Evolutionary conservation across 345 rosid genomes (phyloP).

Genomic region (Gynandropsis gynandra): DNA sequence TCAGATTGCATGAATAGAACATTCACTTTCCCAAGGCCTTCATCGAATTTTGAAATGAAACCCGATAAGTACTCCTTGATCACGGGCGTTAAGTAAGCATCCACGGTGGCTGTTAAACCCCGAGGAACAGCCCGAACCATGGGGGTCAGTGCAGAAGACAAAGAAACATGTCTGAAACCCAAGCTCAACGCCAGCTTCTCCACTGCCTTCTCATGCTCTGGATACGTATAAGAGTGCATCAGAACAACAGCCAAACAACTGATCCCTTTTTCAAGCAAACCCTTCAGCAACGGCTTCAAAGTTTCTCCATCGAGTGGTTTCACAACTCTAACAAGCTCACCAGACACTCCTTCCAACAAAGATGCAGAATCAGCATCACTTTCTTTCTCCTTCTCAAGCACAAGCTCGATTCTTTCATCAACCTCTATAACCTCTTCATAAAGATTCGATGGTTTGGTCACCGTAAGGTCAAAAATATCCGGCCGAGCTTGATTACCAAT

Average conservation of each 20-base stretch:
- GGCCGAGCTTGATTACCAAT: slow-evolving; percentile 97
- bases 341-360: slow-evolving; percentile 63
- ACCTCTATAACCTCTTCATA: slow-evolving; percentile 83
- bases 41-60: slow-evolving; percentile 80
- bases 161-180: slow-evolving; percentile 89
- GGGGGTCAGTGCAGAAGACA: slow-evolving; percentile 88
- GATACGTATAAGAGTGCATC: slow-evolving; percentile 90
- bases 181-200: slow-evolving; percentile 64
- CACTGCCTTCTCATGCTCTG: slow-evolving; percentile 74
- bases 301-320: slow-evolving; percentile 57
- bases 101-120: slow-evolving; percentile 91
- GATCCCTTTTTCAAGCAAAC: slow-evolving; percentile 68
- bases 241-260: slow-evolving; percentile 85
- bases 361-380: slow-evolving; percentile 16
- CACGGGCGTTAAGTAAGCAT: slow-evolving; percentile 91
- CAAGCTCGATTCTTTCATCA: slow-evolving; percentile 88
- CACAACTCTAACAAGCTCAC: slow-evolving; percentile 74
- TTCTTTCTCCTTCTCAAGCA: slow-evolving; percentile 33
- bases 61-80: slow-evolving; percentile 87
- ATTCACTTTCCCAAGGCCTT: slow-evolving; percentile 64
- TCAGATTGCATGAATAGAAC: slow-evolving; percentile 96
- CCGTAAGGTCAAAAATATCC: slow-evolving; percentile 76
- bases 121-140: slow-evolving; percentile 99
- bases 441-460: slow-evolving; percentile 69
- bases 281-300: slow-evolving; percentile 48